Evolutionary conservation across 2,329 filamentous ascomycete genomes (phyloP).

Genomic region (Colletotrichum nymphaeae): DNA sequence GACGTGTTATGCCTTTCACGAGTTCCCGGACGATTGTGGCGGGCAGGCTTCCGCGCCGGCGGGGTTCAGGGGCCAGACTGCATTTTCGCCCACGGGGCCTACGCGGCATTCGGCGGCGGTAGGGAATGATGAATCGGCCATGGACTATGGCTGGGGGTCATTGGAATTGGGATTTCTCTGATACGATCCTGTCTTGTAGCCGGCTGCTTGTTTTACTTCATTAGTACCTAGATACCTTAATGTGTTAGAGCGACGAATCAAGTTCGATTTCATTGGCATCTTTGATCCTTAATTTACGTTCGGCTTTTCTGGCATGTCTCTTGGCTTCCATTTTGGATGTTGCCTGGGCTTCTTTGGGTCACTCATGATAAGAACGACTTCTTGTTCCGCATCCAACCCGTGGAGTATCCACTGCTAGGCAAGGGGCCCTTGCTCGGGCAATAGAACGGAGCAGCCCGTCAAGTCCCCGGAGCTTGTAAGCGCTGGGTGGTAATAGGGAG

Average conservation of each 20-base stretch:
- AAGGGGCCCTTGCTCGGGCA: neutral
- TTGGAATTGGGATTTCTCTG: slow-evolving; percentile 35
- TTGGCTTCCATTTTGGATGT: neutral
- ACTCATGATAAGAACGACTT: neutral
- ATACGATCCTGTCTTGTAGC: neutral
- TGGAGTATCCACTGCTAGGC: neutral
- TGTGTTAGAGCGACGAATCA: neutral
- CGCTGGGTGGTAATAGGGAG: too few relatives aligned
- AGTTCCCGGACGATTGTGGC: slow-evolving; percentile 33
- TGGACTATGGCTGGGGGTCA: slow-evolving; percentile 34
- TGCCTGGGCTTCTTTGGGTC: neutral
- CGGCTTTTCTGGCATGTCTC: neutral
- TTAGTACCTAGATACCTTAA: neutral
- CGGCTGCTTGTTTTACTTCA: neutral
- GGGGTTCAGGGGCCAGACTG: slow-evolving; percentile 18
- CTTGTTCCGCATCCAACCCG: neutral
- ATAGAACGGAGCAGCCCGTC: neutral
- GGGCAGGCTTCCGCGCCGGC: slow-evolving; percentile 13
- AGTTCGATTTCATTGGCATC: neutral
- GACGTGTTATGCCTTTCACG: slow-evolving; percentile 42
- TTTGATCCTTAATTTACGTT: neutral
- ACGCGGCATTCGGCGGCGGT: slow-evolving; percentile 22
- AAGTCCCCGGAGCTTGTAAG: too few relatives aligned
- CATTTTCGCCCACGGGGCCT: slow-evolving; percentile 32
- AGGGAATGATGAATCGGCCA: slow-evolving; percentile 19